Evolutionary conservation across 768 basidiomycete species (phyloP).

Genomic region (Agaricus sinodeliciosus): DNA sequence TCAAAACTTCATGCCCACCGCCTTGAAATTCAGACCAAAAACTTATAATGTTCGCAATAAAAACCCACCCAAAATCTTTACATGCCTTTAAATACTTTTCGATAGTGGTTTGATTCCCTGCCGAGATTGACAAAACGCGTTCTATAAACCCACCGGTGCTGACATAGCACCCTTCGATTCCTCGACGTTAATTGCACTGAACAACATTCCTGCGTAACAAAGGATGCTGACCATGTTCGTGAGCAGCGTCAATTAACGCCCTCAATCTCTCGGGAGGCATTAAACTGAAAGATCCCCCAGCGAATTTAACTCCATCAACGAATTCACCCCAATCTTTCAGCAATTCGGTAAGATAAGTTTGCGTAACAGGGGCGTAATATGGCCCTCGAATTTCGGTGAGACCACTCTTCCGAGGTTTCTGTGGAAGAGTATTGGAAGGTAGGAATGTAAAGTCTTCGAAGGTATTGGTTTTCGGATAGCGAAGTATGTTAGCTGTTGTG

Average conservation of each 20-base stretch:
- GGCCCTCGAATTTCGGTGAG: slow-evolving; percentile 39
- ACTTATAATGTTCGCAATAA: neutral
- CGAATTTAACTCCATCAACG: slow-evolving; percentile 40
- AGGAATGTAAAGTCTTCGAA: slow-evolving; percentile 19
- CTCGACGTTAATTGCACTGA: neutral
- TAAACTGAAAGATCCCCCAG: slow-evolving; percentile 34
- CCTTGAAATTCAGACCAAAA: neutral
- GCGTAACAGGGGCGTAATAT: slow-evolving; percentile 35
- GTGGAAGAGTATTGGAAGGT: slow-evolving; percentile 22
- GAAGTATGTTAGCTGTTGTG: neutral
- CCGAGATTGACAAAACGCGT: slow-evolving; percentile 27
- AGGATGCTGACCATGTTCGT: slow-evolving; percentile 24
- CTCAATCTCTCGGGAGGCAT: slow-evolving; percentile 33
- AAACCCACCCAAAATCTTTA: slow-evolving; percentile 28
- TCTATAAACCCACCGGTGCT: slow-evolving; percentile 38
- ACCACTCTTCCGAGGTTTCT: slow-evolving; percentile 30
- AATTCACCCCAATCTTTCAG: slow-evolving; percentile 34
- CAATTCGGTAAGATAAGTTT: slow-evolving; percentile 33
- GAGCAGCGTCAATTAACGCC: slow-evolving; percentile 31
- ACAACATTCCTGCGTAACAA: slow-evolving; percentile 3
- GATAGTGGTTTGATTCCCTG: slow-evolving; percentile 24
- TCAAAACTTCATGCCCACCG: slow-evolving; percentile 28
- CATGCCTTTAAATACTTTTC: slow-evolving; percentile 29
- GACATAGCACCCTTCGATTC: slow-evolving; percentile 22
- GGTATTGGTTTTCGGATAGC: neutral